Evolutionary conservation across 1,284 basidiomycete species (phyloP).

Genomic region (Grifola frondosa): DNA sequence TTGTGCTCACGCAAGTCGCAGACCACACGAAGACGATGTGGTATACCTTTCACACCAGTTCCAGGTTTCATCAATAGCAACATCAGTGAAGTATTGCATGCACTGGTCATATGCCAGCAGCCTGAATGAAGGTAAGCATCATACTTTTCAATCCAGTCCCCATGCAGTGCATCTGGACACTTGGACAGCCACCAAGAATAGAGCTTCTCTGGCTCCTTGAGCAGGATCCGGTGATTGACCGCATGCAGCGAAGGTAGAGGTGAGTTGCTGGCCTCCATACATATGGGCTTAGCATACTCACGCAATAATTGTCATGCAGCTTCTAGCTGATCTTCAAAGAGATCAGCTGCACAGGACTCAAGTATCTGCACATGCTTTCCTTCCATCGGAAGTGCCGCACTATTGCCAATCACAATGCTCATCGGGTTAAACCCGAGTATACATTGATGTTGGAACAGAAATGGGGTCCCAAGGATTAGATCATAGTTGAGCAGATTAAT

Average conservation of each 20-base stretch:
- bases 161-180: background rate
- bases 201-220: background rate
- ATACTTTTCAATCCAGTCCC: background rate
- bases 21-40: background rate
- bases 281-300: background rate
- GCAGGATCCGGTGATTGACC: background rate
- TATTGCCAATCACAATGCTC: background rate
- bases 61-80: background rate
- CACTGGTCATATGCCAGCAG: background rate
- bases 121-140: slow-evolving; percentile 1
- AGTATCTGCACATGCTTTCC: background rate
- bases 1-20: slow-evolving; percentile 1
- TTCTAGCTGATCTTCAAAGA: background rate
- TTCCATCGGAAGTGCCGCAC: background rate
- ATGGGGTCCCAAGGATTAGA: slow-evolving; percentile 15
- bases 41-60: background rate
- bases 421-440: background rate
- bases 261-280: background rate
- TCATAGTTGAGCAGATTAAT: slow-evolving; percentile 21
- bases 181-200: background rate
- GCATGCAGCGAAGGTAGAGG: background rate
- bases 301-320: background rate
- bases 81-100: background rate
- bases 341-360: background rate
- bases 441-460: slow-evolving; percentile 1